Conservation (phyloP, 768 basidiomycete genomes). For the Tulasnella sp. region DNA sequence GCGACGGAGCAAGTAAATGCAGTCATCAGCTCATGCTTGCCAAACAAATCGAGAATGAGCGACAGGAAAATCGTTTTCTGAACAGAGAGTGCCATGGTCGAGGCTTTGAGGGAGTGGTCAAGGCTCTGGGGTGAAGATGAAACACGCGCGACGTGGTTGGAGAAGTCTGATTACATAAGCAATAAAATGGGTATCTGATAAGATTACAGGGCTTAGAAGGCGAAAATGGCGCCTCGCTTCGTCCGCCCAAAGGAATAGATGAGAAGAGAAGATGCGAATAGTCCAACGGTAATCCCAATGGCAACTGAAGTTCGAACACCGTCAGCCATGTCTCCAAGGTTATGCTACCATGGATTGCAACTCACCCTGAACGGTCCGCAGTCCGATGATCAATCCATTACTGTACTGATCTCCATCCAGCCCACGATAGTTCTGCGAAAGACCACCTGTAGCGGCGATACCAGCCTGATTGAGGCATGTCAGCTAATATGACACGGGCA, state of each 20-base stretch:
- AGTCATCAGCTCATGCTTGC: constrained; percentile 38
- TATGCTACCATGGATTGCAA: not conserved
- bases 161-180: constrained; percentile 23
- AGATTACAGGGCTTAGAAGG: constrained; percentile 48
- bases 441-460: constrained; percentile 79
- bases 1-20: not conserved
- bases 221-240: constrained; percentile 82
- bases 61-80: constrained; percentile 86
- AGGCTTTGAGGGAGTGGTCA: not conserved
- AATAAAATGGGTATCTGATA: not conserved
- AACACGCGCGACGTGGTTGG: constrained; percentile 11
- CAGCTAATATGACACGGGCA: constrained; percentile 2
- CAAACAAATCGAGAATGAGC: constrained; percentile 81
- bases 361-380: constrained; percentile 79
- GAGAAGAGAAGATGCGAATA: constrained; percentile 83
- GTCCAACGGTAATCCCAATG: constrained; percentile 83
- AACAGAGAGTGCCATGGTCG: constrained; percentile 38
- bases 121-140: not conserved
- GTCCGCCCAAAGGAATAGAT: constrained; percentile 82
- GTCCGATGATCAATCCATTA: constrained; percentile 75
- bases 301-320: constrained; percentile 46
- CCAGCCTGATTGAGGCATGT: constrained; percentile 53
- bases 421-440: constrained; percentile 45
- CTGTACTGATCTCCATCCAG: constrained; percentile 42
- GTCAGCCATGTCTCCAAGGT: not conserved